These are phyloP conservation scores for Jatropha podagrica DNA, from an alignment of 441 rosid genomes.

Conservation along the genomic window DNA sequence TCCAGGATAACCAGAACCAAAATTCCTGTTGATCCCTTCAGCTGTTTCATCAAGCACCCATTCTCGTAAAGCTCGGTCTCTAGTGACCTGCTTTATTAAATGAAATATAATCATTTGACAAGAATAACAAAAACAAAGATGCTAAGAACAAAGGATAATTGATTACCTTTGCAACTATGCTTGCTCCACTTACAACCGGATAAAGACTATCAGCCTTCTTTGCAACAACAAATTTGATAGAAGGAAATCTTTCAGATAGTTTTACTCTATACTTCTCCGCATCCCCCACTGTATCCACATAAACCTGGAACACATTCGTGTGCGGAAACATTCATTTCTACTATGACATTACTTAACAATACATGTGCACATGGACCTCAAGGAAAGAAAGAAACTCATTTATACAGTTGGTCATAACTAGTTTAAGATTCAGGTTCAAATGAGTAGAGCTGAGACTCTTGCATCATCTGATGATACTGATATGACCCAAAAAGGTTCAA, in stretches of 20 bases:
- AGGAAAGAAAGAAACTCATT: neutral
- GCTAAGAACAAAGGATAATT: conserved; percentile 3
- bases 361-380: neutral
- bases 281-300: conserved; percentile 92
- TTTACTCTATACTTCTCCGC: conserved; percentile 78
- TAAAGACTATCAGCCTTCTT: conserved; percentile 96
- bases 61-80: conserved; percentile 82
- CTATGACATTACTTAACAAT: neutral
- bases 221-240: conserved; percentile 81
- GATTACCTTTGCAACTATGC: conserved; percentile 90
- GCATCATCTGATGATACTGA: neutral
- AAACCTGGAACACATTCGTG: conserved; percentile 52
- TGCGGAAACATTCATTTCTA: conserved; percentile 5
- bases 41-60: conserved; percentile 84
- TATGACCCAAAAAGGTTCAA: neutral
- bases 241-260: conserved; percentile 73
- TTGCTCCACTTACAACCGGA: conserved; percentile 96
- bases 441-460: neutral
- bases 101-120: conserved; percentile 14
- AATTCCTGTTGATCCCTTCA: conserved; percentile 61
- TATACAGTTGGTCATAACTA: neutral
- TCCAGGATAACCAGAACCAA: conserved; percentile 99
- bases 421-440: neutral
- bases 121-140: neutral
- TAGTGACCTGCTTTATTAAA: conserved; percentile 61